A percentile compares a stretch with the other conserved stretches of the same genome.
Evolutionary conservation across 257 asterid genomes (phyloP).

Genomic region (Jacaranda copaia): DNA sequence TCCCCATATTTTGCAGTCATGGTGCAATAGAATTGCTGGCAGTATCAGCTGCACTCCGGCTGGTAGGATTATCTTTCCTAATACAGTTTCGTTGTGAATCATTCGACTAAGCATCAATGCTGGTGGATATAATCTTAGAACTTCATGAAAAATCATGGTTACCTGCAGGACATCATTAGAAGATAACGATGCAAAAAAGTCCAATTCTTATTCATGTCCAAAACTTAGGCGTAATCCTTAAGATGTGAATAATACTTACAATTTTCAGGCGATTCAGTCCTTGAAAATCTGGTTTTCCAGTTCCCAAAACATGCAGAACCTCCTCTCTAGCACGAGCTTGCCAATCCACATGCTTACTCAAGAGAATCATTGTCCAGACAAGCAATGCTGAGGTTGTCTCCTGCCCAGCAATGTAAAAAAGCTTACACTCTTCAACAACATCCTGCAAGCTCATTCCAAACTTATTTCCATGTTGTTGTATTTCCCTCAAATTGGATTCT

Average conservation of each 20-base stretch:
- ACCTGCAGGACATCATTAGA: slow-evolving; percentile 38
- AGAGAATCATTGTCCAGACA: slow-evolving; percentile 60
- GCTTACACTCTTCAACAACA: slow-evolving; percentile 65
- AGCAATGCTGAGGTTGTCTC: slow-evolving; percentile 63
- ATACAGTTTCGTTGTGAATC: slow-evolving; percentile 33
- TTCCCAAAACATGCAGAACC: slow-evolving; percentile 46
- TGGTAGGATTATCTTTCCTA: slow-evolving; percentile 46
- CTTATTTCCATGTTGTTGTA: slow-evolving; percentile 40
- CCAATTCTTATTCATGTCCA: too few relatives aligned
- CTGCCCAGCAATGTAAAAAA: slow-evolving; percentile 70
- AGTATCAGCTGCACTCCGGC: slow-evolving; percentile 45
- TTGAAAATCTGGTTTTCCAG: slow-evolving; percentile 45
- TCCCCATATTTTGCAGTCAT: slow-evolving; percentile 57
- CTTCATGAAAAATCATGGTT: slow-evolving; percentile 61
- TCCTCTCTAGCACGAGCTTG: slow-evolving; percentile 64
- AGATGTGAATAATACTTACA: slow-evolving; percentile 40
- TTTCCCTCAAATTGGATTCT: slow-evolving; percentile 54
- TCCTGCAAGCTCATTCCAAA: slow-evolving; percentile 53
- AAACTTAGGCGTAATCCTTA: too few relatives aligned
- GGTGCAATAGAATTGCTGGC: slow-evolving; percentile 50
- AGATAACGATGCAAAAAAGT: too few relatives aligned
- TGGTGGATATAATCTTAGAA: slow-evolving; percentile 61
- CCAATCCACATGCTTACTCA: slow-evolving; percentile 57
- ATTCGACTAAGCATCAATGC: slow-evolving; percentile 25
- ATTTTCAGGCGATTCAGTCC: slow-evolving; percentile 47